phyloP scores from a whole-genome alignment of 2,329 filamentous ascomycete genomes.

The Ambrosiella beaveri region DNA sequence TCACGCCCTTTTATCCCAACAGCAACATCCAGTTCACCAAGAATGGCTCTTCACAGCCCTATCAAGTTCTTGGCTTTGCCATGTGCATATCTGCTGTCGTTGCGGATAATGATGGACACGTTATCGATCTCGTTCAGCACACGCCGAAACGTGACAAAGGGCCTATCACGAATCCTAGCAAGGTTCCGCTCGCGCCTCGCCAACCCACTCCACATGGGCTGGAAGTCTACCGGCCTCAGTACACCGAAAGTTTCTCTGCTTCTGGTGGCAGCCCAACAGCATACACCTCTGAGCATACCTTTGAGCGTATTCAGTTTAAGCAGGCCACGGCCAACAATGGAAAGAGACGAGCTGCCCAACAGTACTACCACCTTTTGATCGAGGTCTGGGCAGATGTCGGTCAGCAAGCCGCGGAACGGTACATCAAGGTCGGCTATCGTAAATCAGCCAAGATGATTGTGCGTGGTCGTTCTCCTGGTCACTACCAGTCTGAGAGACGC shows the following conservation, averaged over 20 bases:
- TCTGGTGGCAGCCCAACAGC: slow-evolving; percentile 18
- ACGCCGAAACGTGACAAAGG: slow-evolving; percentile 85
- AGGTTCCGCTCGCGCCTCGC: slow-evolving; percentile 49
- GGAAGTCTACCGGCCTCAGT: slow-evolving; percentile 23
- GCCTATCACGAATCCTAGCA: slow-evolving; percentile 57
- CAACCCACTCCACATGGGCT: slow-evolving; percentile 36
- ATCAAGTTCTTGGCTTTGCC: slow-evolving; percentile 54
- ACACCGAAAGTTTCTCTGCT: slow-evolving; percentile 14
- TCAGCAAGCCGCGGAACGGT: slow-evolving; percentile 31
- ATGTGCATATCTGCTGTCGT: slow-evolving; percentile 76
- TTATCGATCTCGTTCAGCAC: slow-evolving; percentile 73
- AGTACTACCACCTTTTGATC: slow-evolving; percentile 82
- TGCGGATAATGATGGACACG: slow-evolving; percentile 56
- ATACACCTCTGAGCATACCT: slow-evolving; percentile 41
- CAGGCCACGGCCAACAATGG: slow-evolving; percentile 88
- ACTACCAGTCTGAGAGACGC: slow-evolving; percentile 56
- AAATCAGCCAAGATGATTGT: slow-evolving; percentile 73
- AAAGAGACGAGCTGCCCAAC: slow-evolving; percentile 74
- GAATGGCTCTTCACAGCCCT: slow-evolving; percentile 35
- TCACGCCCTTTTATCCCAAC: slow-evolving; percentile 39
- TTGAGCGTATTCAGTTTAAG: slow-evolving; percentile 89
- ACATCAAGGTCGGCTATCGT: slow-evolving; percentile 52
- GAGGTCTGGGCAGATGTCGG: slow-evolving; percentile 61
- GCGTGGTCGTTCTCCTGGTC: slow-evolving; percentile 66
- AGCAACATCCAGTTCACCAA: slow-evolving; percentile 34